Evolutionary conservation across 2,329 filamentous ascomycete genomes (phyloP).

Genomic region (Ceratocystis variospora): DNA sequence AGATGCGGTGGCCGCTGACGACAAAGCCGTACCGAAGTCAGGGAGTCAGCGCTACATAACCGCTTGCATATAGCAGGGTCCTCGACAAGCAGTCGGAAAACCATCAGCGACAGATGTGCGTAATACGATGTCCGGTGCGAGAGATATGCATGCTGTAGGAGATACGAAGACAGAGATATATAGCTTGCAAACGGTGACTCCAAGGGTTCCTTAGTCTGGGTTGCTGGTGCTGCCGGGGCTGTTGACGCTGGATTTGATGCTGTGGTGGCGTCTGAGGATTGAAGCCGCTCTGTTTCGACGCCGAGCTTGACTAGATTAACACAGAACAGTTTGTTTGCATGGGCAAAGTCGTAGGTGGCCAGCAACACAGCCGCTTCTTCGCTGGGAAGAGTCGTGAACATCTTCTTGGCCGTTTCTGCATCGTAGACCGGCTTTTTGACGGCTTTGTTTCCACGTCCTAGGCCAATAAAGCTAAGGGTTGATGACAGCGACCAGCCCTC

Average conservation of each 20-base stretch:
- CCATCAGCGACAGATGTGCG: conserved; percentile 70
- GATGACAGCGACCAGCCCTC: conserved; percentile 76
- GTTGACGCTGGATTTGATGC: background rate
- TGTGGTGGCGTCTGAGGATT: background rate
- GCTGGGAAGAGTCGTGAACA: conserved; percentile 65
- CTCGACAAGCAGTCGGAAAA: conserved; percentile 74
- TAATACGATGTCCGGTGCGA: conserved; percentile 68
- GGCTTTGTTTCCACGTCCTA: conserved; percentile 50
- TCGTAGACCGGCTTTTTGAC: conserved; percentile 45
- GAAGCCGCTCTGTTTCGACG: conserved; percentile 40
- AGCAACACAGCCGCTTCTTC: conserved; percentile 55
- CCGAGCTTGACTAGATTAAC: conserved; percentile 60
- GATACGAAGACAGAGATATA: conserved; percentile 79
- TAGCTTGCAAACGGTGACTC: conserved; percentile 69
- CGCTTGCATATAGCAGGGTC: conserved; percentile 70
- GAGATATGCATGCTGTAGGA: conserved; percentile 83
- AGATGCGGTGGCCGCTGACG: conserved; percentile 79
- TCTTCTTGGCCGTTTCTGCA: conserved; percentile 64
- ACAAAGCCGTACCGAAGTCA: conserved; percentile 64
- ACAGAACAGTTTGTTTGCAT: conserved; percentile 91
- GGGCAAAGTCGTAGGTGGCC: conserved; percentile 81
- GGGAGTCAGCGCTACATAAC: conserved; percentile 67
- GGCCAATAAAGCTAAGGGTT: conserved; percentile 66
- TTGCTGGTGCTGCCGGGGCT: background rate
- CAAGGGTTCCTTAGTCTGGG: background rate